Percentiles rank a stretch among this genome's conserved stretches.
Conservation (phyloP, 768 basidiomycete genomes). For the Chiua virens region DNA sequence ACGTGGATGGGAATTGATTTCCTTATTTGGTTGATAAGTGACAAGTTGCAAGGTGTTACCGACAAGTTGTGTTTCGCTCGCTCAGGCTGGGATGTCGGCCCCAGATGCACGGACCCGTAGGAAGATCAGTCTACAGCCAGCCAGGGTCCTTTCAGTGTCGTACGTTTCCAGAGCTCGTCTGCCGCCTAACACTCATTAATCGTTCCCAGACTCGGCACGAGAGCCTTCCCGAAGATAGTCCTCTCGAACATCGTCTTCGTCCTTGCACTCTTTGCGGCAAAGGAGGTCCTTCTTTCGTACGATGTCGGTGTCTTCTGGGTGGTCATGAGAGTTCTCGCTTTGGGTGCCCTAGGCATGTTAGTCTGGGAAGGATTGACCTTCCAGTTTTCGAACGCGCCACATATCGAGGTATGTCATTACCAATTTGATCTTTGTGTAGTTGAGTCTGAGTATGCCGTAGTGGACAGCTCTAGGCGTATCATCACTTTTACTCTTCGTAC, state of each 20-base stretch:
- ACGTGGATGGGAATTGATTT: conserved; percentile 16
- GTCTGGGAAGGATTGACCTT: conserved; percentile 60
- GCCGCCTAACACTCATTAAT: conserved; percentile 3
- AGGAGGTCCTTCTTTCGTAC: conserved; percentile 63
- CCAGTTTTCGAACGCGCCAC: conserved; percentile 50
- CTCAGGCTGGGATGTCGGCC: conserved; percentile 45
- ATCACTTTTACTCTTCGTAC: conserved; percentile 65
- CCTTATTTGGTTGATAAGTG: conserved; percentile 13
- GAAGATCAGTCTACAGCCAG: conserved; percentile 61
- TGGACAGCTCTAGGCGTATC: conserved; percentile 71
- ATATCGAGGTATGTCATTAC: conserved; percentile 55
- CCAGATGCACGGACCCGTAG: conserved; percentile 68
- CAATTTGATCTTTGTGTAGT: conserved; percentile 2
- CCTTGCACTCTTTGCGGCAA: conserved; percentile 58
- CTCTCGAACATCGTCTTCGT: conserved; percentile 66
- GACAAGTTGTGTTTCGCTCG: conserved; percentile 6
- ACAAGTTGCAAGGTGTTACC: not conserved
- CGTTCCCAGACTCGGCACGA: conserved; percentile 49
- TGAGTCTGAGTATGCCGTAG: conserved; percentile 39
- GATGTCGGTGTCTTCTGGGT: conserved; percentile 79
- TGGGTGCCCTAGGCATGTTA: conserved; percentile 65
- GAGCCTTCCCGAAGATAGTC: conserved; percentile 53
- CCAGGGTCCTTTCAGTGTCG: conserved; percentile 54
- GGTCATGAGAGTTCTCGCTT: conserved; percentile 68
- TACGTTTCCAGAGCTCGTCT: conserved; percentile 32